Evolutionary conservation across 2,329 filamentous ascomycete species (phyloP), one percentile per base, ranked within the genome.

Genomic region (Ophiostoma perfectum): DNA sequence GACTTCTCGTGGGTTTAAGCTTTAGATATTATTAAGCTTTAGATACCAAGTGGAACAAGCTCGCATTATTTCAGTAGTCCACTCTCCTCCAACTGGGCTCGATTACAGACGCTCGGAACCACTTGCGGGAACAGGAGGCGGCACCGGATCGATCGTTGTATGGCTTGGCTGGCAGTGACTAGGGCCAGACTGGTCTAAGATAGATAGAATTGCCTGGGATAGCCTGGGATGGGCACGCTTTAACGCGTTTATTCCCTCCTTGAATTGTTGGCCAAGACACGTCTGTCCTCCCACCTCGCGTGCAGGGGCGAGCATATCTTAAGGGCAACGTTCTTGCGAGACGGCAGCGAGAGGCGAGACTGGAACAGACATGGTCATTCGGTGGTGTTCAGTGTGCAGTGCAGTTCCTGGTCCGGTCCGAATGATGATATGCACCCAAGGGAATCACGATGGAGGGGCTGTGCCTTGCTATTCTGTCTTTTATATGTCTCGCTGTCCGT

Each of bases 241-340:
- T 1, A 27, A 27, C 27, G 27, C 27, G 27, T 27, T 27, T 27
- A 27, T 27, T 27, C 27, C 27, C 27, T 27, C 27, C 27, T 27
- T 27, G 27, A 2, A 12, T 44, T 5, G 60, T 12, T 44, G 39
- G 60, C 60, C 60, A 63, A 63, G 60, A 63, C 60, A 63, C 27
- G 60, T 44, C 60, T 63, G 60, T 63, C 38, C 60, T 63, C 60
- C 60, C 60, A 44, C 39, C 60, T 63, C 60, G 60, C 60, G 60
- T 63, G 60, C 12, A 5, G 60, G 27, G 27, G 27, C 27, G 27
- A 27, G 27, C 27, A 27, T 27, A 27, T 1, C 27, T 27, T 27
- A 2, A 27, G 2, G 27, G 27, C 27, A 27, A 27, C 27, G 27
- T 27, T 27, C 27, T 27, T 27, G 27, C 27, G 27, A 27, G 27